Conservation (phyloP, 2,329 filamentous ascomycete species). For the Fusarium oligoseptatum region DNA sequence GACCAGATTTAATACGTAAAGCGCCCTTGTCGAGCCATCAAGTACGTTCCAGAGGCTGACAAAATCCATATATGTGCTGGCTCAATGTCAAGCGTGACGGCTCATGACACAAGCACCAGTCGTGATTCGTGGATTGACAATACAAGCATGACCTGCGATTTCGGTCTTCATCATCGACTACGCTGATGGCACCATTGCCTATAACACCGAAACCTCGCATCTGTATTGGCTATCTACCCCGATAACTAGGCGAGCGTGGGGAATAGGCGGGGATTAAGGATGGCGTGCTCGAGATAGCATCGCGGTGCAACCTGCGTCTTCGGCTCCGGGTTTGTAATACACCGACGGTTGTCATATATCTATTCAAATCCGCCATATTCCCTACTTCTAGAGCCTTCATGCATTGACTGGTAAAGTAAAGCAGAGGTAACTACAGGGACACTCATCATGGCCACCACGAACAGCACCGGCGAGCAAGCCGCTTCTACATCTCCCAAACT, state of each 20-base stretch:
- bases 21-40: background rate
- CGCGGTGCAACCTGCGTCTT: constrained; percentile 2
- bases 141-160: background rate
- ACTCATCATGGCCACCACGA: background rate
- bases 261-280: constrained; percentile 22
- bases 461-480: background rate
- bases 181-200: background rate
- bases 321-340: constrained; percentile 9
- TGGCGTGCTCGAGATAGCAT: constrained; percentile 18
- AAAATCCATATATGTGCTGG: too few species aligned
- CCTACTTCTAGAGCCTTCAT: too few species aligned
- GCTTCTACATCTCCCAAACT: constrained; percentile 41
- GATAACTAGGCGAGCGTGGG: background rate
- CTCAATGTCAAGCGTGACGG: background rate
- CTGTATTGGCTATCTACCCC: background rate
- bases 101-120: background rate
- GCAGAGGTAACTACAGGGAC: background rate
- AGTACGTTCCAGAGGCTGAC: background rate
- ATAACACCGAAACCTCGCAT: background rate
- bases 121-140: background rate
- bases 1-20: background rate
- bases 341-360: background rate
- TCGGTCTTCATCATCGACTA: background rate
- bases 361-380: background rate
- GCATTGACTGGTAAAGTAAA: background rate